These are phyloP conservation scores for Nyctanthes arbortristis DNA, from an alignment of 257 asterid genomes.

Conservation along the genomic window DNA sequence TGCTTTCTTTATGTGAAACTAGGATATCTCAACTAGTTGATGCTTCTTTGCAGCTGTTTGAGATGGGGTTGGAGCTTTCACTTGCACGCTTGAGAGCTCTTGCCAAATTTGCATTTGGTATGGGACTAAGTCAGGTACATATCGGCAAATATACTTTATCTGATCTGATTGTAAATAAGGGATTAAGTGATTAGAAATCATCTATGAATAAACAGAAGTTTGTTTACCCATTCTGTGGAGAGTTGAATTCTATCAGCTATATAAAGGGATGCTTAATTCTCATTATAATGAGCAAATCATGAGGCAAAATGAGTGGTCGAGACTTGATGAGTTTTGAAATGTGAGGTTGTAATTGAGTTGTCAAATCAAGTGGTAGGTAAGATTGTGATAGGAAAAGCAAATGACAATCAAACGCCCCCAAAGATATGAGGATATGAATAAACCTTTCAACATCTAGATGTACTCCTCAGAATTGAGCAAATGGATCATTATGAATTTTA, in stretches of 20 bases:
- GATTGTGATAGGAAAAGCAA: too few species aligned
- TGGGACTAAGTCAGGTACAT: constrained; percentile 91
- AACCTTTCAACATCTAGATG: neutral
- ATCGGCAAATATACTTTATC: constrained; percentile 16
- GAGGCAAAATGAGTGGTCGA: too few species aligned
- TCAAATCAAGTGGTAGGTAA: too few species aligned
- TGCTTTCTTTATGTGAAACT: constrained; percentile 19
- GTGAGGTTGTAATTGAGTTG: too few species aligned
- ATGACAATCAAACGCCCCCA: too few species aligned
- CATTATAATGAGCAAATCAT: too few species aligned
- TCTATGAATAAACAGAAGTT: neutral
- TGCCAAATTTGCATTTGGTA: constrained; percentile 96
- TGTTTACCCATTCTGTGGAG: constrained; percentile 13
- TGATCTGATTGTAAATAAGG: constrained; percentile 4
- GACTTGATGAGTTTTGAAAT: too few species aligned
- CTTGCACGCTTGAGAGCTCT: constrained; percentile 92
- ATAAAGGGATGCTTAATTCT: too few species aligned
- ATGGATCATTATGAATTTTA: neutral
- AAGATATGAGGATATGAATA: neutral
- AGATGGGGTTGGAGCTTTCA: constrained; percentile 99
- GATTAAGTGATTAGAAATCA: constrained; percentile 16
- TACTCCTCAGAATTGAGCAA: neutral
- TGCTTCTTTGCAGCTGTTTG: constrained; percentile 82
- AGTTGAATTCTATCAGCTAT: neutral
- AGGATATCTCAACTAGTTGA: constrained; percentile 30